Evolutionary conservation across 441 rosid species (phyloP).

Genomic region (Hypseocharis bilobata): DNA sequence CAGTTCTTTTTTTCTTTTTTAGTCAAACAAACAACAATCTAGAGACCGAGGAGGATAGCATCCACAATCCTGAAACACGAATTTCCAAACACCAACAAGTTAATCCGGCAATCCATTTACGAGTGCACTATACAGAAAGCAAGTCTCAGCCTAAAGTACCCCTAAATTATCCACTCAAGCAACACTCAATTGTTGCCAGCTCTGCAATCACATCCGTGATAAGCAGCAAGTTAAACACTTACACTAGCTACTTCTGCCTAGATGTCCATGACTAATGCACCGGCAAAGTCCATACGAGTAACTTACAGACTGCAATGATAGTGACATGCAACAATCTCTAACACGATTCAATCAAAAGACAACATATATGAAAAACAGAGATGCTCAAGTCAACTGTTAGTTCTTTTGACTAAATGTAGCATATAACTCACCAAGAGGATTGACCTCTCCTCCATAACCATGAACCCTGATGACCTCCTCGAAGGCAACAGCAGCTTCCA

Average conservation of each 20-base stretch:
- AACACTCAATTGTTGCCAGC: not conserved
- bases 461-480: slow-evolving; percentile 94
- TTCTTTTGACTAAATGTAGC: not conserved
- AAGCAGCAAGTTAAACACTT: not conserved
- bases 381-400: not conserved
- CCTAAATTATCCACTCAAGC: too few species aligned
- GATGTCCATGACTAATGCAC: too few species aligned
- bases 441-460: slow-evolving; percentile 86
- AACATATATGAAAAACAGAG: slow-evolving; percentile 18
- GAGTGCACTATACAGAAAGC: too few species aligned
- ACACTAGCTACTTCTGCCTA: not conserved
- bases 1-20: too few species aligned
- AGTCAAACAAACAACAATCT: too few species aligned
- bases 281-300: not conserved
- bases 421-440: slow-evolving; percentile 75
- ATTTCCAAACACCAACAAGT: too few species aligned
- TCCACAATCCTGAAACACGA: too few species aligned
- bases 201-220: not conserved
- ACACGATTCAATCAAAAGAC: not conserved
- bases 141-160: too few species aligned
- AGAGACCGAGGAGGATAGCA: too few species aligned
- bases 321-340: not conserved
- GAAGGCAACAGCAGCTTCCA: slow-evolving; percentile 78
- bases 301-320: not conserved
- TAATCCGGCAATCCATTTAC: too few species aligned